Conservation (phyloP, 768 basidiomycete species). For the Chalciporus pseudorubinellus region DNA sequence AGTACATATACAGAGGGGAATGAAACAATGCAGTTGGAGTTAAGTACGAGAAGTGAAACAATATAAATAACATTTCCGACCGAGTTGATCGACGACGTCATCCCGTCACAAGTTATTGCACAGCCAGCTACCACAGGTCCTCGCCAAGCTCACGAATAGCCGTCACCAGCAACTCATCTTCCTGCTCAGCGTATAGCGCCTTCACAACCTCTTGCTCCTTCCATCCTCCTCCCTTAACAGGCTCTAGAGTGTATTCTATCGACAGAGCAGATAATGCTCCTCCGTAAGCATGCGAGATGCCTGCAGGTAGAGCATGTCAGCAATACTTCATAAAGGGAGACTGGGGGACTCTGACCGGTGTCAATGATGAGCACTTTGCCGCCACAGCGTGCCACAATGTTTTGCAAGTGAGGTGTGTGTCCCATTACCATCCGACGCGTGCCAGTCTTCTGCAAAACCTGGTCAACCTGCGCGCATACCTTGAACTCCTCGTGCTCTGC, state of each 20-base stretch:
- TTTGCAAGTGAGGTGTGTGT: constrained; percentile 90
- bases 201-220: constrained; percentile 38
- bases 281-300: constrained; percentile 96
- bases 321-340: background rate
- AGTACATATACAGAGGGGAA: constrained; percentile 11
- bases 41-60: constrained; percentile 1
- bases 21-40: background rate
- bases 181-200: constrained; percentile 33
- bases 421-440: constrained; percentile 93
- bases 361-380: constrained; percentile 97
- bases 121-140: constrained; percentile 16
- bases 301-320: constrained; percentile 34
- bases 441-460: constrained; percentile 69
- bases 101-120: constrained; percentile 2
- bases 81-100: constrained; percentile 18
- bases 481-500: constrained; percentile 69
- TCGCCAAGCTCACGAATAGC: constrained; percentile 25
- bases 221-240: constrained; percentile 40
- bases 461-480: constrained; percentile 69
- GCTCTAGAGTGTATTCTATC: constrained; percentile 79
- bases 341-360: constrained; percentile 61
- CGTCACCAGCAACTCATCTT: constrained; percentile 29
- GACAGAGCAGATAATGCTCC: constrained; percentile 87
- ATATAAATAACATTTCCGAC: constrained; percentile 24
- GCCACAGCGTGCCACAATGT: constrained; percentile 80